Percentiles rank a stretch among this genome's conserved stretches.
Evolutionary conservation across 2,329 filamentous ascomycete species (phyloP).

Genomic region (Alternaria postmessia): DNA sequence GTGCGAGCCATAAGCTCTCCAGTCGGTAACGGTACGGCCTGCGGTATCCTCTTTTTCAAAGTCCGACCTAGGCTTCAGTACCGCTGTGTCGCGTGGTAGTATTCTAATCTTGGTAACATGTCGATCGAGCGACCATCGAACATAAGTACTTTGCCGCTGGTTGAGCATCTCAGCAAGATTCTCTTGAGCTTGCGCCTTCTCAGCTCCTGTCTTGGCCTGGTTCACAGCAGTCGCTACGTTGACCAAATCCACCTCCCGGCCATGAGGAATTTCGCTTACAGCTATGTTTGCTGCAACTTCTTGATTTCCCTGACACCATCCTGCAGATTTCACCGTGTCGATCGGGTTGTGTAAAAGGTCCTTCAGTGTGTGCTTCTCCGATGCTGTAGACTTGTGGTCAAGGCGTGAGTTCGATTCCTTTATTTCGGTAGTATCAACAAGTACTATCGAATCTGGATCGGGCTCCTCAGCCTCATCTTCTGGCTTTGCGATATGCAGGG

Average conservation of each 20-base stretch:
- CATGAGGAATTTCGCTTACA: conserved; percentile 56
- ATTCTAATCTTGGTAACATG: conserved; percentile 47
- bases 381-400: conserved; percentile 18
- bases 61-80: conserved; percentile 27
- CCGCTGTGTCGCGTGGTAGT: conserved; percentile 31
- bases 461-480: conserved; percentile 20
- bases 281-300: conserved; percentile 39
- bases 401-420: conserved; percentile 31
- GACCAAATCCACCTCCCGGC: conserved; percentile 49
- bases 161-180: conserved; percentile 32
- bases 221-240: conserved; percentile 40
- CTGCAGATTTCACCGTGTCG: conserved; percentile 33
- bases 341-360: conserved; percentile 38
- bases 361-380: conserved; percentile 34
- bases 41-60: conserved; percentile 34
- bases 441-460: conserved; percentile 13
- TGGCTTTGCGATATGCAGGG: conserved; percentile 32
- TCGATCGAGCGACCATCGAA: conserved; percentile 49
- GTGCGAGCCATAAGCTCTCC: conserved; percentile 40
- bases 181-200: conserved; percentile 26
- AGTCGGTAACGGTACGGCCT: conserved; percentile 33
- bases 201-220: conserved; percentile 19
- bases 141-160: conserved; percentile 43
- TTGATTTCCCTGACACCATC: conserved; percentile 29
- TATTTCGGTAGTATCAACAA: conserved; percentile 21